Evolutionary conservation across 2,329 filamentous ascomycete genomes (phyloP).

Genomic region (Pseudogymnoascus sp.): DNA sequence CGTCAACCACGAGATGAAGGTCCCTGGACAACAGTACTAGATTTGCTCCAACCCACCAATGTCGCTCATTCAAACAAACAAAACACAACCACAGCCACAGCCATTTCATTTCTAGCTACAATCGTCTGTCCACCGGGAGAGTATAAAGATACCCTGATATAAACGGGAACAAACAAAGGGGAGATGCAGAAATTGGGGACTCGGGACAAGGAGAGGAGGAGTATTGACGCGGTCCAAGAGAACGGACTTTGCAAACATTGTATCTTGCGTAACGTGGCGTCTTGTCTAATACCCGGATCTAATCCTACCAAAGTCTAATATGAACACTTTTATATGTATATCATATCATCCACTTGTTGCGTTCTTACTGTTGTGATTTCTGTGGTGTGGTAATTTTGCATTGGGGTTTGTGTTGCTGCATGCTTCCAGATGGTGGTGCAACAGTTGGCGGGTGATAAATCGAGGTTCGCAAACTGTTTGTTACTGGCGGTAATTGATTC

Average conservation of each 20-base stretch:
- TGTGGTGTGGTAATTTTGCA: neutral
- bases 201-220: neutral
- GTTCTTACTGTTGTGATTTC: neutral
- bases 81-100: neutral
- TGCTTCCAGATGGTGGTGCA: neutral
- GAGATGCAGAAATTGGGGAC: neutral
- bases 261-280: neutral
- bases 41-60: neutral
- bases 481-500: neutral
- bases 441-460: no score
- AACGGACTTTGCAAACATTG: neutral
- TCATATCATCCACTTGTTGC: neutral
- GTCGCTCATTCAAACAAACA: constrained; percentile 1
- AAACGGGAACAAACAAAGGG: neutral
- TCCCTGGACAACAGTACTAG: neutral
- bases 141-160: constrained; percentile 1
- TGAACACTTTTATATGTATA: neutral
- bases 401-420: neutral
- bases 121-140: neutral
- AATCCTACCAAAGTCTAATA: constrained; percentile 1
- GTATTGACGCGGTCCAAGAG: neutral
- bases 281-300: constrained; percentile 8
- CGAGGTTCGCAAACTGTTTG: neutral
- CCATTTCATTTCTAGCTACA: neutral
- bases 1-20: constrained; percentile 5